Evolutionary conservation across 768 basidiomycete species (phyloP).

Genomic region (Tephrocybe sp.): DNA sequence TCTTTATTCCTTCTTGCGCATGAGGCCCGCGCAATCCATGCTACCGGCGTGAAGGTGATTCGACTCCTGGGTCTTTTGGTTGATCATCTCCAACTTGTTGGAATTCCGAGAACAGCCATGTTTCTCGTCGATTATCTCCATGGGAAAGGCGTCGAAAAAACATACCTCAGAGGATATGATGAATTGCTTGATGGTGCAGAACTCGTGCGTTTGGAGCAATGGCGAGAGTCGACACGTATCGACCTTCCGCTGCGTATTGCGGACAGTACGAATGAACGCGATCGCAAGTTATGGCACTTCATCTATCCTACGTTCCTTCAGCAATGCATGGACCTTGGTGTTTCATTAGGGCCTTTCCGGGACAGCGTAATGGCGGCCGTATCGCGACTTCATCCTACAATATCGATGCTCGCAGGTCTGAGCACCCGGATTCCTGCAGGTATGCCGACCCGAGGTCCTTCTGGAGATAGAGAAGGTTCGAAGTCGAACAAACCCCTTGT

Average conservation of each 20-base stretch:
- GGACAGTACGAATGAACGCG: slow-evolving; percentile 65
- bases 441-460: slow-evolving; percentile 37
- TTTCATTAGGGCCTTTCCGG: slow-evolving; percentile 50
- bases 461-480: slow-evolving; percentile 48
- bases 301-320: slow-evolving; percentile 67
- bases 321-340: slow-evolving; percentile 46
- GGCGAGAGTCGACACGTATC: slow-evolving; percentile 53
- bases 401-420: slow-evolving; percentile 73
- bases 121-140: slow-evolving; percentile 54
- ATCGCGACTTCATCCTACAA: slow-evolving; percentile 66
- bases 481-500: slow-evolving; percentile 60
- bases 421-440: slow-evolving; percentile 52
- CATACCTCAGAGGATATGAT: slow-evolving; percentile 59
- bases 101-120: slow-evolving; percentile 26
- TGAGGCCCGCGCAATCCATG: slow-evolving; percentile 46
- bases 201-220: slow-evolving; percentile 59
- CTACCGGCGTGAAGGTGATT: slow-evolving; percentile 61
- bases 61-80: slow-evolving; percentile 53
- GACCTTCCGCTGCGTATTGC: slow-evolving; percentile 67
- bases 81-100: slow-evolving; percentile 37
- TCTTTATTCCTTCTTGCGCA: slow-evolving; percentile 73
- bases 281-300: slow-evolving; percentile 73
- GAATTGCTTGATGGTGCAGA: slow-evolving; percentile 65
- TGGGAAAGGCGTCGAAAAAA: slow-evolving; percentile 40
- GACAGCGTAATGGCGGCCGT: slow-evolving; percentile 67